Conservation (phyloP, 768 basidiomycete genomes). For the Collybia nuda region DNA sequence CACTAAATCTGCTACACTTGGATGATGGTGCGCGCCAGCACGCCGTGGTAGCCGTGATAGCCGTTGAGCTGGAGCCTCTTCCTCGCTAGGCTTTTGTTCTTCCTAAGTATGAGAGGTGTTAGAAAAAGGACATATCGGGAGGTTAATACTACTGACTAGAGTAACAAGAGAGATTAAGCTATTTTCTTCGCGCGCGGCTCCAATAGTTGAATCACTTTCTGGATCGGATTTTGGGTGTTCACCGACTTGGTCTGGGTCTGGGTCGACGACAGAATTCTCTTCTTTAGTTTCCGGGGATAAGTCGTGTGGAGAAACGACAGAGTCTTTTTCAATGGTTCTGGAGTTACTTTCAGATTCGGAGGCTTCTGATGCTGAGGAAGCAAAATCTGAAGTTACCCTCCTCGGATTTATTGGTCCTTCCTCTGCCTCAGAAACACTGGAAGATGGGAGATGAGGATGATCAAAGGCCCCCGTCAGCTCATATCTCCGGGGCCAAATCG, state of each 20-base stretch:
- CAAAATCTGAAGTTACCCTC: slow-evolving; percentile 51
- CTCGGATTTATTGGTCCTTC: slow-evolving; percentile 50
- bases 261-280: slow-evolving; percentile 6
- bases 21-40: slow-evolving; percentile 36
- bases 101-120: slow-evolving; percentile 11
- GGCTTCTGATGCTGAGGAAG: slow-evolving; percentile 71
- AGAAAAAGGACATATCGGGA: background rate
- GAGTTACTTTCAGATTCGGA: slow-evolving; percentile 58
- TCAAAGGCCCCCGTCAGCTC: slow-evolving; percentile 57
- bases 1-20: slow-evolving; percentile 83
- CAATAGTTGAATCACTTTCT: slow-evolving; percentile 87
- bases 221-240: slow-evolving; percentile 50
- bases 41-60: slow-evolving; percentile 68
- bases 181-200: slow-evolving; percentile 42
- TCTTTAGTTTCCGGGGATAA: slow-evolving; percentile 1
- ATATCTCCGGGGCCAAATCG: slow-evolving; percentile 68
- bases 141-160: slow-evolving; percentile 22
- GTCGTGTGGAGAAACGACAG: background rate
- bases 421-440: slow-evolving; percentile 74
- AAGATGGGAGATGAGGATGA: slow-evolving; percentile 54
- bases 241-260: slow-evolving; percentile 6
- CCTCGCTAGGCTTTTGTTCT: slow-evolving; percentile 16
- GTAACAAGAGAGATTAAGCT: slow-evolving; percentile 14
- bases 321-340: slow-evolving; percentile 16
- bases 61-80: slow-evolving; percentile 27